Evolutionary conservation across 139 green algal genomes (phyloP).

Genomic region (Picochlorum sp.): DNA sequence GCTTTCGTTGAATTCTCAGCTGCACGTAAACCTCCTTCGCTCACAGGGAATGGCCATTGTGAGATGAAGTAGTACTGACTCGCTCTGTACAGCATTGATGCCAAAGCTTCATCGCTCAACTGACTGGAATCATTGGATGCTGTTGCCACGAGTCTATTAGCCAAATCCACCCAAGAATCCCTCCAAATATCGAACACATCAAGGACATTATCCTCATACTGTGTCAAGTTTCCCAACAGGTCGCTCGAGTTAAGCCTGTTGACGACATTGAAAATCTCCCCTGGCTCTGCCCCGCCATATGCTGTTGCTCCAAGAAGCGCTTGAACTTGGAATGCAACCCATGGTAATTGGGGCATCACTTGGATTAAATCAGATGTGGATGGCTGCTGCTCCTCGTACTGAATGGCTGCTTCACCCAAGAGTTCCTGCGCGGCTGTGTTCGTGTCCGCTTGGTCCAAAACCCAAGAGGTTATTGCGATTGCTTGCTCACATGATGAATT

Average conservation of each 20-base stretch:
- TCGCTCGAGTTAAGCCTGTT: not conserved
- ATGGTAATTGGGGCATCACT: not conserved
- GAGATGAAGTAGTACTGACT: slow-evolving; percentile 4
- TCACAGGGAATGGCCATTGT: slow-evolving; percentile 3
- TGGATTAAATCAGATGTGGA: not conserved
- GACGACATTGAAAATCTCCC: not conserved
- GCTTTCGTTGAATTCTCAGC: slow-evolving; percentile 1
- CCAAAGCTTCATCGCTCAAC: not conserved
- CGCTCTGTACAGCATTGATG: not conserved
- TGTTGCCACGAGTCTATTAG: not conserved
- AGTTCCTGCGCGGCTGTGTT: not conserved
- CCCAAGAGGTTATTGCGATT: not conserved
- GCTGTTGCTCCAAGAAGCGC: not conserved
- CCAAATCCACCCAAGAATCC: not conserved
- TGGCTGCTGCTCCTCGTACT: not conserved
- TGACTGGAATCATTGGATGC: not conserved
- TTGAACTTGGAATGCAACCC: slow-evolving; percentile 1
- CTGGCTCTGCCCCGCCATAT: not conserved
- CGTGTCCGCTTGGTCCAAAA: not conserved
- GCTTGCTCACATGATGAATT: not conserved
- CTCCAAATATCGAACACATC: not conserved
- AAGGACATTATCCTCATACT: not conserved
- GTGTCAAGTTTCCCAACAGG: not conserved
- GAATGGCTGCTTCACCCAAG: not conserved
- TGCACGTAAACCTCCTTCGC: not conserved